These are phyloP conservation scores for Ensete ventricosum DNA, from an alignment of 176 grass and related monocot genomes.

Conservation along the genomic window DNA sequence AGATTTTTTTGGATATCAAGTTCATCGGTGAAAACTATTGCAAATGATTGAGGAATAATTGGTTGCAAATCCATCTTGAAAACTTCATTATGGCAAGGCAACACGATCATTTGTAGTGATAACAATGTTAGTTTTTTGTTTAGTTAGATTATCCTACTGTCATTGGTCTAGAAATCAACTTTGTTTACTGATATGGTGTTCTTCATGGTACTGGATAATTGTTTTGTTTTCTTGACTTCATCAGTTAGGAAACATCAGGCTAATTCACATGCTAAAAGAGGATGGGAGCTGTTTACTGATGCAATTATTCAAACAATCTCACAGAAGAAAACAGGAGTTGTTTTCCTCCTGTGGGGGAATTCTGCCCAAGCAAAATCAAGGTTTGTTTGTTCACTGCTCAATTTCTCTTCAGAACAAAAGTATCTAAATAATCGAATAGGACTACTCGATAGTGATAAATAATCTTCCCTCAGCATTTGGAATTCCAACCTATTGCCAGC, in stretches of 20 bases:
- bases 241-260: slow-evolving; percentile 74
- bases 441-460: background rate
- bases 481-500: no score
- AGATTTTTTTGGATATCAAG: background rate
- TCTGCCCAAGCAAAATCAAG: slow-evolving; percentile 74
- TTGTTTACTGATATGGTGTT: background rate
- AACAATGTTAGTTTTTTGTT: no score
- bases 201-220: background rate
- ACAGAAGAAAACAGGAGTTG: slow-evolving; percentile 60
- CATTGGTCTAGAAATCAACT: background rate
- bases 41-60: background rate
- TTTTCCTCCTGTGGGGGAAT: slow-evolving; percentile 99
- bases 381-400: slow-evolving; percentile 25
- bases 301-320: slow-evolving; percentile 77
- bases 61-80: background rate
- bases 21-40: background rate
- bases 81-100: no score
- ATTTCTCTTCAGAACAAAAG: background rate
- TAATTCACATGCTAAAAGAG: slow-evolving; percentile 95
- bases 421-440: background rate
- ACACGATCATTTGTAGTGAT: no score
- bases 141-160: background rate
- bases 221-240: background rate
- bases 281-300: slow-evolving; percentile 96
- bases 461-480: background rate